phyloP scores from a whole-genome alignment of 257 asterid genomes.

The Thymus quinquecostatus region DNA sequence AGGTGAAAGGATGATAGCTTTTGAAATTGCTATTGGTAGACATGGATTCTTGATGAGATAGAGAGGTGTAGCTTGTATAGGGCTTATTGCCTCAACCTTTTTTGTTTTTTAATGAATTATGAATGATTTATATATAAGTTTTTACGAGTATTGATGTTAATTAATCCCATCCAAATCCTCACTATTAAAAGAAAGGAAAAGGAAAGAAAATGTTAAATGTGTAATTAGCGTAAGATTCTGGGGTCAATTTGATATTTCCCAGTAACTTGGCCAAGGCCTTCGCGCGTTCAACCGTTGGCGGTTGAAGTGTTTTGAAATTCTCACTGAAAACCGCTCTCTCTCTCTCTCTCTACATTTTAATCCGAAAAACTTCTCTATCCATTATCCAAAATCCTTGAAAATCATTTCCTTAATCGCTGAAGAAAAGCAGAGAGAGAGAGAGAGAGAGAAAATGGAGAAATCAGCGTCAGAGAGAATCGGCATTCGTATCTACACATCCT shows the following conservation, averaged over 20 bases:
- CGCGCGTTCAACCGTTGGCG: slow-evolving; percentile 14
- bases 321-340: slow-evolving; percentile 16
- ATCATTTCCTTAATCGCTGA: neutral
- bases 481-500: slow-evolving; percentile 63
- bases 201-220: neutral
- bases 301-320: slow-evolving; percentile 8
- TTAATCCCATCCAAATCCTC: no score
- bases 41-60: slow-evolving; percentile 81
- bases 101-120: neutral
- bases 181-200: no score
- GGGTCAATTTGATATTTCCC: neutral
- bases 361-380: neutral
- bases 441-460: slow-evolving; percentile 48
- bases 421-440: neutral
- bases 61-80: neutral
- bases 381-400: neutral
- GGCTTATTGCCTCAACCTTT: neutral
- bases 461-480: slow-evolving; percentile 49
- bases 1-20: slow-evolving; percentile 81
- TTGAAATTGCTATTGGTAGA: slow-evolving; percentile 68
- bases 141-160: no score
- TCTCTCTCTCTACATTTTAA: neutral
- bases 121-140: no score
- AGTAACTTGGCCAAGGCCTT: neutral
- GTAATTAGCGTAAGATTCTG: neutral